Base-by-base conservation (phyloP, 306 rosid species). In the Senna tora region DNA sequence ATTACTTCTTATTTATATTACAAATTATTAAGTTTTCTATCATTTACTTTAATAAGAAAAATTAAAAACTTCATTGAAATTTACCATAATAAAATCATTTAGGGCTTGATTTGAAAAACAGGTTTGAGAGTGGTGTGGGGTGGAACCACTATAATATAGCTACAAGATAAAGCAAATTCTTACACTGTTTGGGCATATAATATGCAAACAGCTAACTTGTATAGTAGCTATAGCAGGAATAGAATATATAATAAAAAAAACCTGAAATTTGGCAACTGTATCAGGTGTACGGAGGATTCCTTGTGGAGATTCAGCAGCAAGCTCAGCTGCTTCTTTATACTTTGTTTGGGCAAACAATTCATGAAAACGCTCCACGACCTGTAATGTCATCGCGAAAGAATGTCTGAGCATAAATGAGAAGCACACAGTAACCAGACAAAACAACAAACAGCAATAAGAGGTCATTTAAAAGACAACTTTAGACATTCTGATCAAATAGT, bases 231-330 rank as follows among this genome's bases (percentile, higher is more conserved):
- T 34, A 34, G 65, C 41, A 42, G 54, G 5, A 12, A n/a, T 45
- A 67, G 39, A 57, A 28, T 50, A 82, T 60, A n/a, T n/a, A n/a
- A n/a, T n/a, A n/a, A 14, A 63, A 57, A 34, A 76, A 75, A 92
- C 99, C 99, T 95, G 99, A 79, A 95, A 95, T 87, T 95, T 95
- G 60, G 97, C 99, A 68, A 95, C 97, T 16, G 99, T 95, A 75
- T 95, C 99, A 0, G 99, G 97, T 10, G 99, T 95, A 4, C 99
- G 96, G 58, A 95, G 97, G 76, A 95, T 85, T 77, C 99, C 99
- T 78, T 92, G 99, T 2, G 99, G 99, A 82, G 99, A 95, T 78
- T 95, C 99, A 65, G 99, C 99, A 25, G 99, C 99, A 81, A 95
- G 91, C 82, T 95, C 99, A 17, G 99, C 99, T 55, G 99, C 99